A percentile compares a stretch with the other conserved stretches of the same genome.
Evolutionary conservation across 345 rosid genomes (phyloP).

Genomic region (Gossypium australe): DNA sequence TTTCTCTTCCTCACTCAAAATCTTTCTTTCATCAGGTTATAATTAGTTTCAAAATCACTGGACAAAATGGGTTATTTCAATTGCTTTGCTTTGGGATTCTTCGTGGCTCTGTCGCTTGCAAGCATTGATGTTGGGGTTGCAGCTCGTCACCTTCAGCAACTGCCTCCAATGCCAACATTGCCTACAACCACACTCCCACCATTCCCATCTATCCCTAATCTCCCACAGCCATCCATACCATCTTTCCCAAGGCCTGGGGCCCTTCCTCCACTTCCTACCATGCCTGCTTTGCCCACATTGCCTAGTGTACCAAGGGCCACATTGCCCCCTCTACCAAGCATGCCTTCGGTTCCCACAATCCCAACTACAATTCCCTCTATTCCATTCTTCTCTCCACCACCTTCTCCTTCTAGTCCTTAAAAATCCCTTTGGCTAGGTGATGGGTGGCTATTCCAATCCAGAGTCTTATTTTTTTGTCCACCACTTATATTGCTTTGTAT

Average conservation of each 20-base stretch:
- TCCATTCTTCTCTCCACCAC: too few species aligned
- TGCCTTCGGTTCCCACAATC: too few species aligned
- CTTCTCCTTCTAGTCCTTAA: constrained; percentile 3
- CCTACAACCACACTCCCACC: too few species aligned
- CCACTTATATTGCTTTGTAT: too few species aligned
- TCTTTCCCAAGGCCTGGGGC: constrained; percentile 9
- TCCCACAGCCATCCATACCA: background rate
- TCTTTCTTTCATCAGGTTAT: background rate
- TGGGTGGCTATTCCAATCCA: too few species aligned
- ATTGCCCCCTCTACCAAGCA: too few species aligned
- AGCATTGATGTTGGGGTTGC: constrained; percentile 4
- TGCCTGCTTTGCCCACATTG: constrained; percentile 15
- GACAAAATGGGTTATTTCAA: constrained; percentile 13
- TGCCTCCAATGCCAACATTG: background rate
- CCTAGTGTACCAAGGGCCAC: background rate
- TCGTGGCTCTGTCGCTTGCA: constrained; percentile 13
- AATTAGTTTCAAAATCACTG: background rate
- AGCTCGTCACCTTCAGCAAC: constrained; percentile 23
- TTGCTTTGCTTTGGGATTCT: background rate
- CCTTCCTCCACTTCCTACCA: constrained; percentile 18
- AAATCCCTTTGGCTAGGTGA: too few species aligned
- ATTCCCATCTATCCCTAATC: too few species aligned
- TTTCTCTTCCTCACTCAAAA: background rate
- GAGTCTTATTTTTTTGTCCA: too few species aligned
- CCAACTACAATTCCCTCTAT: too few species aligned